These are phyloP conservation scores for Theobroma cacao DNA, from an alignment of 345 rosid species.

Conservation along the genomic window DNA sequence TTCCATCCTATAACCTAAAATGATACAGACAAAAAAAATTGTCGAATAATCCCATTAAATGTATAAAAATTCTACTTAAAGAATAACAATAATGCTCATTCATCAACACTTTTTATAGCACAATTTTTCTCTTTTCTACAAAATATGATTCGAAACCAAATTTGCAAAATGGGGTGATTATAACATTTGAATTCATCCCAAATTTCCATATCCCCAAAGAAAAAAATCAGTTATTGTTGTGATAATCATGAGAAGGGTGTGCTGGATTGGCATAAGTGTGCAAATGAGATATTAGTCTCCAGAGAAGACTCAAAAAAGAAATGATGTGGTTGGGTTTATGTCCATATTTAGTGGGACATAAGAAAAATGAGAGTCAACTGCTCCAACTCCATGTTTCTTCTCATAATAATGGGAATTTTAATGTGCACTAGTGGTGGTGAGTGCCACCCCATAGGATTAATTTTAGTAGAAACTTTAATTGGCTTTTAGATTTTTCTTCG, in stretches of 20 bases:
- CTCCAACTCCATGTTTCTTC: not conserved
- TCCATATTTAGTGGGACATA: constrained; percentile 46
- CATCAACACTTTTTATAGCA: not conserved
- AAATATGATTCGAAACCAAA: not conserved
- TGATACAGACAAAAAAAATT: too few species aligned
- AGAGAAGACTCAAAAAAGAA: not conserved
- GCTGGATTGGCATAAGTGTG: not conserved
- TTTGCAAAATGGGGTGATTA: too few species aligned
- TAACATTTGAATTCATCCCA: not conserved
- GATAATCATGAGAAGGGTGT: not conserved
- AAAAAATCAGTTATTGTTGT: not conserved
- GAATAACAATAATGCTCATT: not conserved
- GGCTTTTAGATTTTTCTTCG: not conserved
- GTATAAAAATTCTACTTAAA: not conserved
- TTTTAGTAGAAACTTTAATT: not conserved
- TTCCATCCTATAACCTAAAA: too few species aligned
- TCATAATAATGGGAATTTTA: not conserved
- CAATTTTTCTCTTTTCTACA: not conserved
- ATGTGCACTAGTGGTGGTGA: constrained; percentile 15
- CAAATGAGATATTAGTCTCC: not conserved
- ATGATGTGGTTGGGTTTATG: constrained; percentile 36
- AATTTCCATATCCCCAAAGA: not conserved
- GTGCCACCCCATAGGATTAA: not conserved
- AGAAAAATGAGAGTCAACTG: constrained; percentile 22
- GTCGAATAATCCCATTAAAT: too few species aligned